Evolutionary conservation across 768 basidiomycete species (phyloP).

Genomic region (Termitomyces sp.): DNA sequence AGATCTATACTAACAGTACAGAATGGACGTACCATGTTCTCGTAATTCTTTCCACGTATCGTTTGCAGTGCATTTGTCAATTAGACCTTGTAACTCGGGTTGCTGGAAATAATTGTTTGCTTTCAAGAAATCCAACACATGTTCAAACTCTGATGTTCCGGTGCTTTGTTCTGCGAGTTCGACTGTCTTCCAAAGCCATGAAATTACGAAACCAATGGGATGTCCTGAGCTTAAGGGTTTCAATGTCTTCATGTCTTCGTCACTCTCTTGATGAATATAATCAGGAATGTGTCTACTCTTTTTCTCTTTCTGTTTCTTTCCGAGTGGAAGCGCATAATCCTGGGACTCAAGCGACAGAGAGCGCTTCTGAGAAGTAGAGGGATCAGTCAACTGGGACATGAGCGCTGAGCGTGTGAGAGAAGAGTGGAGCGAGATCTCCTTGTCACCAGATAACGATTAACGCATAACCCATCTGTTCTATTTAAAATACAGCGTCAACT

Average conservation of each 20-base stretch:
- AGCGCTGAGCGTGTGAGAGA: background rate
- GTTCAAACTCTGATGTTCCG: background rate
- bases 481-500: too few relatives aligned
- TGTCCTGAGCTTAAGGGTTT: fast-evolving
- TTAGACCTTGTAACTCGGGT: background rate
- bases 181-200: too few relatives aligned
- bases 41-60: background rate
- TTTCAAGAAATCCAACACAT: fast-evolving
- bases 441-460: too few relatives aligned
- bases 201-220: too few relatives aligned
- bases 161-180: too few relatives aligned
- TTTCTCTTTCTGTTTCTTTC: background rate
- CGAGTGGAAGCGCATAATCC: background rate
- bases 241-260: background rate
- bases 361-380: background rate
- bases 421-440: too few relatives aligned
- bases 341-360: background rate
- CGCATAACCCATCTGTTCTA: too few relatives aligned
- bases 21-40: background rate
- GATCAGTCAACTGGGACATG: background rate
- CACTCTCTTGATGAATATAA: too few relatives aligned
- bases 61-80: background rate
- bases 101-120: background rate
- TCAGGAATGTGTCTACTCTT: too few relatives aligned
- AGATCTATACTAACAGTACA: too few relatives aligned